Base-by-base conservation (phyloP, 768 basidiomycete genomes). In the Psilocybe subaeruginosa region DNA sequence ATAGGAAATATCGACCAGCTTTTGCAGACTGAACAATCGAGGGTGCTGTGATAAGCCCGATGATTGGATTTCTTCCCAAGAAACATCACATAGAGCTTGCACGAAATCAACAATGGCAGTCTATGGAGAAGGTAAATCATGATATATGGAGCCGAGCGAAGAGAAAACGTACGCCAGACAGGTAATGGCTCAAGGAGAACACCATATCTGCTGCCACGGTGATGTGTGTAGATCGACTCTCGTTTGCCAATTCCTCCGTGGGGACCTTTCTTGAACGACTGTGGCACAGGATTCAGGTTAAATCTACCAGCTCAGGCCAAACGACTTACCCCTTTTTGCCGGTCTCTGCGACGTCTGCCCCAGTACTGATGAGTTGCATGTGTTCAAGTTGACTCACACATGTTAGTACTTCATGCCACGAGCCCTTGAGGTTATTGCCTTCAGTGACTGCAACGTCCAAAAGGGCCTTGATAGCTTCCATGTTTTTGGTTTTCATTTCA, bases 171-270 rank as follows among this genome's bases (percentile, higher is more conserved):
- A 98, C 97, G 53, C 97, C 97, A 33, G 95, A 93, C 33, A 99
- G 80, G 68, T 93, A 93, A 70, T 96, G 95, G 64, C 95, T 97
- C 9, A 94, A 80, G 7, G 96, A 98, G 77, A 99, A 99, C 33
- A 99, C 95, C 95, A 98, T 98, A 72, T 99, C 97, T 5, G 97
- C 94, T 0, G 97, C 96, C 45, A 99, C 97, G 0, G 97, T 99
- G 64, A 99, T 97, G 72, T 99, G 96, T 0, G 95, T 95, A 11
- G 97, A 99, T 53, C 96, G 85, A 69, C 97, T 96, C 75, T 98
- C 97, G 62, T 94, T 95, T 0, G 96, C 97, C 23, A 99, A 82
- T 70, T 98, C 97, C 73, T 99, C 97, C 14, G 93, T 90, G 8
- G 93, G 86, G 30, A 88, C 72, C 73, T 89, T 91, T 63, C 85